phyloP scores from a whole-genome alignment of 2,329 filamentous ascomycete genomes.

The Harringtonia lauricola region DNA sequence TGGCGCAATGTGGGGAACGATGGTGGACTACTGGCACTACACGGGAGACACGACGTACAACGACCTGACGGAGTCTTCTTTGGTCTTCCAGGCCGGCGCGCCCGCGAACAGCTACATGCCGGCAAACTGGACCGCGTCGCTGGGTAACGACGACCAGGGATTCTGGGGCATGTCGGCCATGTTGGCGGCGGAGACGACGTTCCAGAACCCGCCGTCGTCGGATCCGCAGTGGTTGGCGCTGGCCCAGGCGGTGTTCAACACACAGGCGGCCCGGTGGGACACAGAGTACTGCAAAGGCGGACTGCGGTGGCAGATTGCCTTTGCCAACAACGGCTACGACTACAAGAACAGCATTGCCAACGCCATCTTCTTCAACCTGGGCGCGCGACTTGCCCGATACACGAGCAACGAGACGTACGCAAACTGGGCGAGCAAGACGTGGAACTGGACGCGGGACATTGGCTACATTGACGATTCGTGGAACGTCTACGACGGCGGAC shows the following conservation, averaged over 20 bases:
- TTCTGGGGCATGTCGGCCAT: conserved; percentile 63
- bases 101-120: conserved; percentile 47
- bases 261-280: conserved; percentile 51
- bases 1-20: conserved; percentile 55
- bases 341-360: conserved; percentile 61
- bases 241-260: conserved; percentile 60
- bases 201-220: conserved; percentile 44
- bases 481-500: conserved; percentile 53
- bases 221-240: conserved; percentile 53
- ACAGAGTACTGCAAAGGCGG: conserved; percentile 55
- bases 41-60: conserved; percentile 57
- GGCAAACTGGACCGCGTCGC: conserved; percentile 42
- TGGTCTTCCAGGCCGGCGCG: conserved; percentile 48
- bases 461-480: conserved; percentile 46
- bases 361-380: conserved; percentile 53
- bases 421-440: conserved; percentile 49
- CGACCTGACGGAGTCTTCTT: conserved; percentile 39
- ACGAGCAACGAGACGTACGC: conserved; percentile 56
- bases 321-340: conserved; percentile 62
- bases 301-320: conserved; percentile 67
- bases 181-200: conserved; percentile 54
- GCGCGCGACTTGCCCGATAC: conserved; percentile 60
- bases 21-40: conserved; percentile 60
- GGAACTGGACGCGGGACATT: conserved; percentile 46
- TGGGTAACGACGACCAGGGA: conserved; percentile 58